A percentile compares a stretch with the other conserved stretches of the same genome.
Evolutionary conservation across 257 asterid species (phyloP).

Genomic region (Orobanche coerulescens): DNA sequence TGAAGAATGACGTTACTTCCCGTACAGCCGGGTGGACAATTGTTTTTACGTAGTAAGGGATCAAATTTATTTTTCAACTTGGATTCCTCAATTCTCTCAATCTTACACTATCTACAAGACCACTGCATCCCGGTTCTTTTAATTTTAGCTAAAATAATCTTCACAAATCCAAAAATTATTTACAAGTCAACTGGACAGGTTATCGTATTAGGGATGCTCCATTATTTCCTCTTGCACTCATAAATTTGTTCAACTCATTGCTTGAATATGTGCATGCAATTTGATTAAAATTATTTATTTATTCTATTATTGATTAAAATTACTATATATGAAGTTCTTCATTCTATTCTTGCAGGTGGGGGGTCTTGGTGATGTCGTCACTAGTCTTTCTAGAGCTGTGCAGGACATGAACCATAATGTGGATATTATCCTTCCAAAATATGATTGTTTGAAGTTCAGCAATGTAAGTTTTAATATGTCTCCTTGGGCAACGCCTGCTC

Average conservation of each 20-base stretch:
- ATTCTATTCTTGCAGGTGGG: constrained; percentile 68
- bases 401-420: constrained; percentile 90
- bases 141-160: background rate
- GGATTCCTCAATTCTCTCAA: background rate
- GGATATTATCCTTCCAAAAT: constrained; percentile 86
- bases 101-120: background rate
- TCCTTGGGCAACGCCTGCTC: constrained; percentile 20
- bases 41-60: constrained; percentile 6
- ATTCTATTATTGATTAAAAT: background rate
- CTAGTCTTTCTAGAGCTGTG: constrained; percentile 97
- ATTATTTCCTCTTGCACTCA: constrained; percentile 20
- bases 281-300: background rate
- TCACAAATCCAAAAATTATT: background rate
- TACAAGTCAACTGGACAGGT: too few species aligned
- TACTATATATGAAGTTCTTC: background rate
- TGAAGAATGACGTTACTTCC: background rate
- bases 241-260: background rate
- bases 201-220: constrained; percentile 2
- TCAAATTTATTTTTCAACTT: constrained; percentile 5
- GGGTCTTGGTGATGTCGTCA: constrained; percentile 98
- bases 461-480: constrained; percentile 42
- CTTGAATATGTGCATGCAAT: background rate
- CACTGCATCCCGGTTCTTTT: background rate
- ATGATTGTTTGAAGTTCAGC: constrained; percentile 66
- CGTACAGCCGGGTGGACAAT: background rate